Percentiles rank a stretch among this genome's conserved stretches.
These are phyloP conservation scores for Boechera retrofracta DNA, from an alignment of 345 rosid species.

Conservation along the genomic window DNA sequence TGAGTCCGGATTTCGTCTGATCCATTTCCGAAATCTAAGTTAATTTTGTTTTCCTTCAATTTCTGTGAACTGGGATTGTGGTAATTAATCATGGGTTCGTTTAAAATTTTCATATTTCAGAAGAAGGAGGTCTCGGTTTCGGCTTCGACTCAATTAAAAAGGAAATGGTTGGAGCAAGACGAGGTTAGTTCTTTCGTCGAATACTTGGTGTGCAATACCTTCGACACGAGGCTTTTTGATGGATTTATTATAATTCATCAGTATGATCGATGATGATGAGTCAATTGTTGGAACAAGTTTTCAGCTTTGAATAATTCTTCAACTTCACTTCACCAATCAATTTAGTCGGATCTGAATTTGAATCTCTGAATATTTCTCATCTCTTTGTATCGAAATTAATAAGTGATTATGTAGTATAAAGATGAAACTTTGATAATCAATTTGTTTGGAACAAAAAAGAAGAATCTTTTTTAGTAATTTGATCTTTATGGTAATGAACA, in stretches of 20 bases:
- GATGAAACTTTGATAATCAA: neutral
- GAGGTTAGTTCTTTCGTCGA: slow-evolving; percentile 51
- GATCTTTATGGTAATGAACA: slow-evolving; percentile 31
- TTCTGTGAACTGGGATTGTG: neutral
- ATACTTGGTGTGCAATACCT: slow-evolving; percentile 24
- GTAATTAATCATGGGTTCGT: slow-evolving; percentile 30
- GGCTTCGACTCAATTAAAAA: slow-evolving; percentile 24
- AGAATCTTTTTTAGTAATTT: slow-evolving; percentile 5
- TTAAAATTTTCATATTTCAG: slow-evolving; percentile 37
- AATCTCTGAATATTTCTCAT: neutral
- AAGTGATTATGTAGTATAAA: neutral
- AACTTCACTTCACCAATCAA: neutral
- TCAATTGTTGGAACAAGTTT: neutral
- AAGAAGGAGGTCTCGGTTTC: slow-evolving; percentile 42
- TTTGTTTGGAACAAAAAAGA: slow-evolving; percentile 11
- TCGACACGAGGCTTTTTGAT: neutral
- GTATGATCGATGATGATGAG: neutral
- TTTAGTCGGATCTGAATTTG: neutral
- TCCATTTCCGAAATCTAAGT: neutral
- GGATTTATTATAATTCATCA: neutral
- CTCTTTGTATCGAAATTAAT: neutral
- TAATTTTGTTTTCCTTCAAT: neutral
- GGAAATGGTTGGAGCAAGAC: slow-evolving; percentile 40
- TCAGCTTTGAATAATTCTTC: neutral
- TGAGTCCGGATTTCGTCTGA: slow-evolving; percentile 42